Evolutionary conservation across 768 basidiomycete species (phyloP), one percentile per base, ranked within the genome.

Genomic region (Sutorius australiensis): DNA sequence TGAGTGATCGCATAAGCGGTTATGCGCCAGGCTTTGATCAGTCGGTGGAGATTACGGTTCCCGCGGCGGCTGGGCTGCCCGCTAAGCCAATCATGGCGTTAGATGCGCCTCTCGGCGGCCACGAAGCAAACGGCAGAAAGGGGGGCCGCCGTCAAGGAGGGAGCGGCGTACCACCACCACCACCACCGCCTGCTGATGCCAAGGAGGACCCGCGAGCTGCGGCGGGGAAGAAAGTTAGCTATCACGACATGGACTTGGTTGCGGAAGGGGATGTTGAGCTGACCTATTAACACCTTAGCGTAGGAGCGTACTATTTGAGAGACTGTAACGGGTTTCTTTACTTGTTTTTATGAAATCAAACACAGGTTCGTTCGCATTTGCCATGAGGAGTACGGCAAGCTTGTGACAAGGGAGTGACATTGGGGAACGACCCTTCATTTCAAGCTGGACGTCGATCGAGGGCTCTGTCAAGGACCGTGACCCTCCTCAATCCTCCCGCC

Each of bases 171-270:
- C 80, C 82, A 1, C 80, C 82, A 0, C 82, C 82, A 6, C 89
- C 89, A 0, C 86, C 89, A 4, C 89, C 91, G 14, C 91, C 92
- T 12, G 84, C 89, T 50, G 89, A 93, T 71, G 89, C 86, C 30
- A 92, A 90, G 72, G 90, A 93, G 69, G 95, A 98, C 68, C 95
- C 95, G 39, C 78, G 95, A 37, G 91, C 95, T 28, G 87, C 89
- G 31, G 89, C 86, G 32, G 91, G 91, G 41, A 88, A 85, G 72
- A 83, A 90, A 70, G 84, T 98, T 50, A 93, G 90, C 73, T 98
- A 98, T 66, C 86, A 92, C 67, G 95, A 98, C 72, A 90, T 97
- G 85, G 95, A 98, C 75, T 75, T 89, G 68, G 90, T 92, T 59
- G 89, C 92, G 28, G 89, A 89, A 77, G 86, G 80, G 36, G 86